Base-by-base conservation (phyloP, 306 rosid genomes). In the Inga leiocalycina region DNA sequence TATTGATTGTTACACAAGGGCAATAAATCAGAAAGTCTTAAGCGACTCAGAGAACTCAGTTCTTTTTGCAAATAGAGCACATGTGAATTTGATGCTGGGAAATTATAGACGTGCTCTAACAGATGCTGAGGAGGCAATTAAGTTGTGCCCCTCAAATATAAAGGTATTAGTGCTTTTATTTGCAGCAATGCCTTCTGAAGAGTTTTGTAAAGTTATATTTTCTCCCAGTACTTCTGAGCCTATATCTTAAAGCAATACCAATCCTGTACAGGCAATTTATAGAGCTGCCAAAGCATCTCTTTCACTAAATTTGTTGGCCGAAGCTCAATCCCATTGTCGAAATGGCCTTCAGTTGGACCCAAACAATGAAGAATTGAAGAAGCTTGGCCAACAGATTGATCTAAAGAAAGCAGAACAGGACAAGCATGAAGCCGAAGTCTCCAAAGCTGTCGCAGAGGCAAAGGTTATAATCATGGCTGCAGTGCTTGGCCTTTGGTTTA, bases 251-350 rank as follows among this genome's bases (percentile, higher is more conserved):
- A 52, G 44, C 65, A 80, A 43, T 83, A 67, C 51, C 22, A 82
- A 77, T 59, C 82, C 70, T 86, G 85, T 39, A 69, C 82, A 95
- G 97, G 98, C 99, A 39, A 81, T 90, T 68, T 95, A 87, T 84
- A 89, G 98, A 81, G 97, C 97, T 87, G 90, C 91, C 11, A 96
- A 94, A 88, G 98, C 98, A 19, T 87, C 91, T 27, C 62, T 94
- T 87, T 86, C 90, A 10, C 82, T 96, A 82, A 89, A 92, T 74
- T 88, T 94, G 88, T 81, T 94, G 88, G 81, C 81, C 52, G 97
- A 94, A 80, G 98, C 94, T 17, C 88, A 84, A 74, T 89, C 90
- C 34, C 86, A 86, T 85, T 93, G 92, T 66, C 85, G 80, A 52
- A 90, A 82, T 37, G 98, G 97, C 82, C 91, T 92, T 81, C 69